Percentiles rank a stretch among this genome's conserved stretches.
Evolutionary conservation across 495 filamentous ascomycete species (phyloP).

Genomic region (Tricharina praecox): DNA sequence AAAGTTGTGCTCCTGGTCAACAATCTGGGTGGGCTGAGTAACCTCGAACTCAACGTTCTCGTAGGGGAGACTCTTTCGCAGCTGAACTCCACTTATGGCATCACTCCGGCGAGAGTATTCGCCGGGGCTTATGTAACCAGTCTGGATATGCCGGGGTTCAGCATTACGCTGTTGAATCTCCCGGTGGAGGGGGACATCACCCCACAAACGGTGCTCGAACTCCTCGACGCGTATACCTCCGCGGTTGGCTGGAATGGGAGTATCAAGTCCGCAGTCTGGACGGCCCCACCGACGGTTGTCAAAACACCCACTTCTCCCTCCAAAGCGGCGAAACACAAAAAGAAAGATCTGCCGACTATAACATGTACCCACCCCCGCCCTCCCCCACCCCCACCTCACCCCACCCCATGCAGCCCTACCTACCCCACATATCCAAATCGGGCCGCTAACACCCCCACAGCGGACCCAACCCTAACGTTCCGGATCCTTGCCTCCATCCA

Average conservation of each 20-base stretch:
- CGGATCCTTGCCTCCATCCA: neutral
- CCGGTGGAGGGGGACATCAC: neutral
- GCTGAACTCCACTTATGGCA: constrained; percentile 32
- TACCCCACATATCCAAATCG: too few relatives aligned
- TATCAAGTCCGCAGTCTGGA: constrained; percentile 39
- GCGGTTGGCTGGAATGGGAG: constrained; percentile 70
- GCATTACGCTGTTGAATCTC: constrained; percentile 37
- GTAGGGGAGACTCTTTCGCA: constrained; percentile 69
- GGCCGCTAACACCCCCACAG: neutral
- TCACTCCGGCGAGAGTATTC: constrained; percentile 28
- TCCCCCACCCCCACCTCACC: neutral
- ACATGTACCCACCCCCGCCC: neutral
- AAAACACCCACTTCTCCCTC: too few relatives aligned
- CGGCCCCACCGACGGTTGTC: too few relatives aligned
- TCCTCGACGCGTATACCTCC: constrained; percentile 71
- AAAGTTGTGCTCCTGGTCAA: constrained; percentile 59
- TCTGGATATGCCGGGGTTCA: constrained; percentile 84
- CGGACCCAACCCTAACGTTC: neutral
- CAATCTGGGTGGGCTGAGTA: constrained; percentile 84
- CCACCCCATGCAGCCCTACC: neutral
- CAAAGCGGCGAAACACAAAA: too few relatives aligned
- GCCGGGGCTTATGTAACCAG: constrained; percentile 56
- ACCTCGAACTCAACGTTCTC: constrained; percentile 75
- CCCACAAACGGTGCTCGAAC: constrained; percentile 52
- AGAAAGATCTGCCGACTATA: too few relatives aligned